Percentiles rank a stretch among this genome's conserved stretches.
phyloP scores from a whole-genome alignment of 441 rosid genomes.

The Populus tomentosa region DNA sequence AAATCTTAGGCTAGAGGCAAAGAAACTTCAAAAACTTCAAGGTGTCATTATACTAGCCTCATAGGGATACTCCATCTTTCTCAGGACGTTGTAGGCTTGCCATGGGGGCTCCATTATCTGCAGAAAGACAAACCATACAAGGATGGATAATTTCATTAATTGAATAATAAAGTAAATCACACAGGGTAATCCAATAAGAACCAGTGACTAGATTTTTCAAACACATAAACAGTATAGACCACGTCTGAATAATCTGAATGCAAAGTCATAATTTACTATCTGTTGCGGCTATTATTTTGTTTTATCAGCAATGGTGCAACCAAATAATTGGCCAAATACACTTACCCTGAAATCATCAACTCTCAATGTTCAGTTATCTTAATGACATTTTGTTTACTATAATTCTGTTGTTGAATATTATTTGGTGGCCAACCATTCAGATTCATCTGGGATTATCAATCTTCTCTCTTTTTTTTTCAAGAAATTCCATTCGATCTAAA shows the following conservation, averaged over 20 bases:
- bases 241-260: not conserved
- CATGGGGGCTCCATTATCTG: constrained; percentile 98
- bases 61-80: constrained; percentile 90
- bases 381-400: not conserved
- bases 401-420: not conserved
- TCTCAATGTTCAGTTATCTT: not conserved
- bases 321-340: not conserved
- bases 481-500: not conserved
- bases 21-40: constrained; percentile 1
- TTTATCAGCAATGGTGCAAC: not conserved
- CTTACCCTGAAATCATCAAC: not conserved
- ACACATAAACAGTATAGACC: not conserved
- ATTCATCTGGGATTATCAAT: not conserved
- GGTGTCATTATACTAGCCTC: constrained; percentile 47
- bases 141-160: not conserved
- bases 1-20: not conserved
- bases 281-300: not conserved
- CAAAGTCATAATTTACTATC: not conserved
- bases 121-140: constrained; percentile 18
- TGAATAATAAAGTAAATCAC: not conserved
- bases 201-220: not conserved
- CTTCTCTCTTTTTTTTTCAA: not conserved
- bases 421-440: not conserved
- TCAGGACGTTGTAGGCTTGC: constrained; percentile 76
- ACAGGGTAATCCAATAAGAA: not conserved